A percentile compares a stretch with the other conserved stretches of the same genome.
Conservation (phyloP, 2,329 filamentous ascomycete genomes). For the Hypoxylon sp. region DNA sequence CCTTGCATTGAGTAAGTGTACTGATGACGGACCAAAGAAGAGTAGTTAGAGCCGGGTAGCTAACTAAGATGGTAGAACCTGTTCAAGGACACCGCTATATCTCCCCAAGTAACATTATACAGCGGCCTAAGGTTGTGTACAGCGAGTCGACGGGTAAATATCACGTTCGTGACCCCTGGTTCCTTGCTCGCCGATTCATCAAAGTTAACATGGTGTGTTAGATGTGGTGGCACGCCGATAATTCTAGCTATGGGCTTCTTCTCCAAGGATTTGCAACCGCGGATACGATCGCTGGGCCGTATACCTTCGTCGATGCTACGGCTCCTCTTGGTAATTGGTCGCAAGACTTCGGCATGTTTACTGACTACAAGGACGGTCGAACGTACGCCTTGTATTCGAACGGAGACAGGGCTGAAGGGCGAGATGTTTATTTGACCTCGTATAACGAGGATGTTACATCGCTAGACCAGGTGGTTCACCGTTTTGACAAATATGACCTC, state of each 20-base stretch:
- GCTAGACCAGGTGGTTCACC: conserved; percentile 66
- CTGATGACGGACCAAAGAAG: not conserved
- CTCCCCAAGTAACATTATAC: conserved; percentile 69
- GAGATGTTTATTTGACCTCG: conserved; percentile 70
- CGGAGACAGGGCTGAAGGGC: conserved; percentile 67
- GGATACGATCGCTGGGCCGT: conserved; percentile 67
- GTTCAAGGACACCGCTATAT: conserved; percentile 69
- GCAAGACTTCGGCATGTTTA: conserved; percentile 73
- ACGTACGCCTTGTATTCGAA: conserved; percentile 73
- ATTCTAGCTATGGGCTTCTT: conserved; percentile 68
- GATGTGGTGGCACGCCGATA: conserved; percentile 74
- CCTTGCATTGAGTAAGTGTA: conserved; percentile 65
- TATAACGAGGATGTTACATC: conserved; percentile 68
- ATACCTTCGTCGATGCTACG: conserved; percentile 67
- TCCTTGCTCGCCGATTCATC: not conserved
- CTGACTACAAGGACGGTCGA: conserved; percentile 70
- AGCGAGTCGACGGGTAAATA: conserved; percentile 69
- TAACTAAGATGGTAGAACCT: conserved; percentile 57
- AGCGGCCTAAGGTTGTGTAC: conserved; percentile 73
- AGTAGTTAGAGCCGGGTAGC: not conserved
- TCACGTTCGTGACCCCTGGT: conserved; percentile 59
- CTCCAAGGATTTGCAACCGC: conserved; percentile 70
- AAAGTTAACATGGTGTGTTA: conserved; percentile 18
- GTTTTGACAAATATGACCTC: conserved; percentile 72
- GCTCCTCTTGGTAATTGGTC: conserved; percentile 73